Percentiles rank a stretch among this genome's conserved stretches.
Evolutionary conservation across 108 stramenopile species (phyloP).

Genomic region (Phaeodactylum tricornutum): DNA sequence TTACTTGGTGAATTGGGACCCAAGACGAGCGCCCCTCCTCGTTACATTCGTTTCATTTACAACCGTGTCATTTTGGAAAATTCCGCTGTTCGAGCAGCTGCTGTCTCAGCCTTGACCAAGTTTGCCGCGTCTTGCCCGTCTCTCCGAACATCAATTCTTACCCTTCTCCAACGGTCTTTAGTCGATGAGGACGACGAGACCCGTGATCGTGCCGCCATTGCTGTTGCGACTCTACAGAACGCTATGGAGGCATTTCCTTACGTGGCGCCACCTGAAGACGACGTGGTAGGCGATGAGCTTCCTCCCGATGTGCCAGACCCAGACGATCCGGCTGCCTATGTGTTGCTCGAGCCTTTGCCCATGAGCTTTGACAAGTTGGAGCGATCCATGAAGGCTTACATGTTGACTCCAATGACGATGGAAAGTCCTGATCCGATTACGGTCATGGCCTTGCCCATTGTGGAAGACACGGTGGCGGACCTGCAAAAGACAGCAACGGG

Average conservation of each 20-base stretch:
- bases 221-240: conserved; percentile 56
- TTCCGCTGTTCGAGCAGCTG: conserved; percentile 88
- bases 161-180: conserved; percentile 68
- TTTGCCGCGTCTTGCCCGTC: conserved; percentile 83
- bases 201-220: conserved; percentile 80
- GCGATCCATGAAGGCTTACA: conserved; percentile 71
- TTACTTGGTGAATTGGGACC: conserved; percentile 86
- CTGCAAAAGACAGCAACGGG: conserved; percentile 10
- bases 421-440: conserved; percentile 41
- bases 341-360: conserved; percentile 70
- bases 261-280: conserved; percentile 47
- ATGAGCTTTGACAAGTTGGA: conserved; percentile 79
- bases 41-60: conserved; percentile 97
- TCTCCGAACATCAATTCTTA: conserved; percentile 68
- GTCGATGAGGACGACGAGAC: conserved; percentile 95
- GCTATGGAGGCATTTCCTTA: conserved; percentile 54
- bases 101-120: conserved; percentile 79
- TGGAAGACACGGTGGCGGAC: conserved; percentile 57
- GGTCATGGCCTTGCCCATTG: conserved; percentile 61
- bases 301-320: conserved; percentile 40
- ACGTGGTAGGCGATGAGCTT: conserved; percentile 32
- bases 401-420: conserved; percentile 46
- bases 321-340: conserved; percentile 46
- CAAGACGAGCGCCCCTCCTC: conserved; percentile 63
- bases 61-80: conserved; percentile 96